A percentile compares a stretch with the other conserved stretches of the same genome.
These are phyloP conservation scores for Posidonia australis DNA, from an alignment of 106 monocot genomes.

Conservation along the genomic window DNA sequence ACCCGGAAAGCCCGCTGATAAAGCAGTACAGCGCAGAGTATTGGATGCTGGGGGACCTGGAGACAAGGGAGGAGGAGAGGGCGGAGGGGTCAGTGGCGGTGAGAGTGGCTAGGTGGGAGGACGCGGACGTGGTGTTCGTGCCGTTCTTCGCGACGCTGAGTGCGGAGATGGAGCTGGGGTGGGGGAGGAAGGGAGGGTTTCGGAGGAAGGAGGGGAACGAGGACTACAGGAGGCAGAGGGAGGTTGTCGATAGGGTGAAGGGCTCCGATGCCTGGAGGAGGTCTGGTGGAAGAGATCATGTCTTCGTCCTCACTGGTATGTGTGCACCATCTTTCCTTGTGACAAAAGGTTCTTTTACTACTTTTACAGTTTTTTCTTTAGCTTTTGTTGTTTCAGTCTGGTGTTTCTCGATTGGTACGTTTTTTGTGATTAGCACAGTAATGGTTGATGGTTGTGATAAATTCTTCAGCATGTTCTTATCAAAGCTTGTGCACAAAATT, in stretches of 20 bases:
- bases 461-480: too few species aligned
- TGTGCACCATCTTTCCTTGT: neutral
- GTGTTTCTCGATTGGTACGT: neutral
- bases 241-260: slow-evolving; percentile 45
- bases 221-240: slow-evolving; percentile 59
- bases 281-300: slow-evolving; percentile 63
- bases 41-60: slow-evolving; percentile 71
- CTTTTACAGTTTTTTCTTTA: neutral
- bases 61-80: slow-evolving; percentile 23
- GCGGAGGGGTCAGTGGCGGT: slow-evolving; percentile 18
- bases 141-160: slow-evolving; percentile 88
- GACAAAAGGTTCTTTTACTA: neutral
- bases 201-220: slow-evolving; percentile 59
- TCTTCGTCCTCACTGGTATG: slow-evolving; percentile 65
- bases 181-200: slow-evolving; percentile 72
- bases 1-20: slow-evolving; percentile 67
- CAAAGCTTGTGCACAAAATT: too few species aligned
- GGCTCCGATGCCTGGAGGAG: slow-evolving; percentile 44
- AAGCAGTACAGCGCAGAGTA: slow-evolving; percentile 86
- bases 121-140: slow-evolving; percentile 72
- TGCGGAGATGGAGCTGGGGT: slow-evolving; percentile 91
- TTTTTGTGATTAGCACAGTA: neutral
- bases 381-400: neutral
- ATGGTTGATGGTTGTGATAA: too few species aligned
- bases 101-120: slow-evolving; percentile 27